Conservation (phyloP, 306 rosid species). For the Dryas alaskensis region DNA sequence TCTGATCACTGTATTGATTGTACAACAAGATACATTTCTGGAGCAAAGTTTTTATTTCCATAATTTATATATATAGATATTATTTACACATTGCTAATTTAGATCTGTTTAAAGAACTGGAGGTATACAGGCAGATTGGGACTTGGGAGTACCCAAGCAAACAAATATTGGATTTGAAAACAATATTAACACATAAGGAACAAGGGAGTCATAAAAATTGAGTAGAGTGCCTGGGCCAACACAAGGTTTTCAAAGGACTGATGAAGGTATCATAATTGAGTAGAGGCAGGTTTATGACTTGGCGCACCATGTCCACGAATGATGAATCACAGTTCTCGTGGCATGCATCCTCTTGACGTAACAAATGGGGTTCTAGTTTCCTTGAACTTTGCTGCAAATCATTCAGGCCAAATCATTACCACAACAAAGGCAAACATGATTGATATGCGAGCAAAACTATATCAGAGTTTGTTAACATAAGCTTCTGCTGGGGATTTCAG, state of each 20-base stretch:
- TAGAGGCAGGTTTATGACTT: background rate
- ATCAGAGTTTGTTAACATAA: background rate
- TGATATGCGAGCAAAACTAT: background rate
- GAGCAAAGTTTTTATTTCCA: too few relatives aligned
- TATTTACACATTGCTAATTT: too few relatives aligned
- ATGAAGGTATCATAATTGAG: background rate
- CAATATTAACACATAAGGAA: too few relatives aligned
- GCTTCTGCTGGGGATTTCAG: background rate
- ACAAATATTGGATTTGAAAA: too few relatives aligned
- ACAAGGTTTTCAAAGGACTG: background rate
- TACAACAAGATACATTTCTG: too few relatives aligned
- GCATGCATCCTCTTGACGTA: background rate
- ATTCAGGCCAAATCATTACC: background rate
- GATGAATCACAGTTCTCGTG: background rate
- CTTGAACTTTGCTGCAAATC: background rate
- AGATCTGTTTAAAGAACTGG: too few relatives aligned
- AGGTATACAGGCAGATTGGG: too few relatives aligned
- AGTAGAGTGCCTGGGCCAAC: background rate
- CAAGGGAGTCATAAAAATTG: background rate
- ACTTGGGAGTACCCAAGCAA: too few relatives aligned
- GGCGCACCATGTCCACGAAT: background rate
- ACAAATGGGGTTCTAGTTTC: slow-evolving; percentile 2
- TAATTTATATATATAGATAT: too few relatives aligned
- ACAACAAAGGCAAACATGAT: background rate
- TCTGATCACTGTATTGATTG: too few relatives aligned